Base-by-base conservation (phyloP, 2,329 filamentous ascomycete genomes). In the Domatiomyces globalis region DNA sequence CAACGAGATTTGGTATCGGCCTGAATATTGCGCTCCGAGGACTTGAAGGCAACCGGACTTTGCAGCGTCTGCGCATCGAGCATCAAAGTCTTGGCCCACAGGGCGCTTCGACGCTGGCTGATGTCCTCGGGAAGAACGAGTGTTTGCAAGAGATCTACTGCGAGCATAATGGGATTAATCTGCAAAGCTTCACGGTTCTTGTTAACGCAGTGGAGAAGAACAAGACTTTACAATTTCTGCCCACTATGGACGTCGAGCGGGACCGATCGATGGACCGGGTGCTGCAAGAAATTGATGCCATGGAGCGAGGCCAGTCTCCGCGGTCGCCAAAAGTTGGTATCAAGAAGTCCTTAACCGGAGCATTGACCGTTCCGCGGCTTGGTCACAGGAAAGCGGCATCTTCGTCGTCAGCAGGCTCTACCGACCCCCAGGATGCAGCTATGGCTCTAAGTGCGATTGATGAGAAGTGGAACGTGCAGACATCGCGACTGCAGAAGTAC, bases 131-230 rank as follows among this genome's bases (percentile, higher is more conserved):
- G 60, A 73, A 73, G 54, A 86, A 86, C 60, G 71, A 66, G 1
- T 77, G 75, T 1, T 67, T 87, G 4, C 72, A 75, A 22, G 79
- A 85, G 62, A 71, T 87, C 5, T 74, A 84, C 59, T 86, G 83
- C 63, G 81, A 83, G 55, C 80, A 83, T 63, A 87, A 87, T 59
- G 77, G 75, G 43, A 79, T 83, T 45, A 78, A 76, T 22, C 67
- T 83, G 10, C 76, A 79, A 55, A 78, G 77, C 7, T 79, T 81
- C 56, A 81, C 79, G 0, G 76, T 78, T 49, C 68, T 83, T 29
- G 79, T 86, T 48, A 83, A 85, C 60, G 75, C 80, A 17, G 66
- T 86, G n/a, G 74, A 81, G 53, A 75, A 74, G 43, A 87, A 87
- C 60, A 75, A 73, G 2, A 77, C 76, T 0, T 64, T 86, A 1